Evolutionary conservation across 139 green algal species (phyloP).

Genomic region (Coelastrella sp.): DNA sequence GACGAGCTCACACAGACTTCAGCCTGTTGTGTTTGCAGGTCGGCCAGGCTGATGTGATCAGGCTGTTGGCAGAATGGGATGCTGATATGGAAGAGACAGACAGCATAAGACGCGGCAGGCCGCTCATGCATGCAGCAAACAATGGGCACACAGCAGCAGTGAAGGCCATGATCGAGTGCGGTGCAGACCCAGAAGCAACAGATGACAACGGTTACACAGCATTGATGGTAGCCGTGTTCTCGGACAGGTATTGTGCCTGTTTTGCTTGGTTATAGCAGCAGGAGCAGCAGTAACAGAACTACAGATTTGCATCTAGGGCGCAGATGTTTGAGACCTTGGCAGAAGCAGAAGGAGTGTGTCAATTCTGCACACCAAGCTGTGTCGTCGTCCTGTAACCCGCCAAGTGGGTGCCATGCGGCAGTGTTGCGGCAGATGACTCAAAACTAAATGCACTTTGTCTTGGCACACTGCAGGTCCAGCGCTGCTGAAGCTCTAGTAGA

Average conservation of each 20-base stretch:
- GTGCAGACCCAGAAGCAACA: conserved; percentile 55
- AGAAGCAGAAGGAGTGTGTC: too few species aligned
- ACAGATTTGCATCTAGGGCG: too few species aligned
- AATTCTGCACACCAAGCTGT: too few species aligned
- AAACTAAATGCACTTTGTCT: neutral
- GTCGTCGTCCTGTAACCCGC: too few species aligned
- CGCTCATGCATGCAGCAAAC: conserved; percentile 66
- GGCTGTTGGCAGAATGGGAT: conserved; percentile 52
- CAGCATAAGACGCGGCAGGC: conserved; percentile 41
- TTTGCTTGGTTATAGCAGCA: too few species aligned
- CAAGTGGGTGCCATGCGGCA: too few species aligned
- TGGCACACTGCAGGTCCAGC: conserved; percentile 9
- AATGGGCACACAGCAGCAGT: conserved; percentile 61
- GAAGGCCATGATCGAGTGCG: conserved; percentile 52
- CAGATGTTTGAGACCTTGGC: too few species aligned
- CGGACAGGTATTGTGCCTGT: conserved; percentile 48
- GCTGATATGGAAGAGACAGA: conserved; percentile 53
- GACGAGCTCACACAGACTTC: too few species aligned
- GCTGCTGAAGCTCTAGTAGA: conserved; percentile 55
- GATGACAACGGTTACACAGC: conserved; percentile 62
- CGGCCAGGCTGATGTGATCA: conserved; percentile 53
- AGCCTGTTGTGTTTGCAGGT: conserved; percentile 19
- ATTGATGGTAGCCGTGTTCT: conserved; percentile 66
- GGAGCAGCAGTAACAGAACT: neutral
- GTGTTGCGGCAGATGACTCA: too few species aligned